phyloP scores from a whole-genome alignment of 176 grass and related monocot genomes.

The Ensete ventricosum region DNA sequence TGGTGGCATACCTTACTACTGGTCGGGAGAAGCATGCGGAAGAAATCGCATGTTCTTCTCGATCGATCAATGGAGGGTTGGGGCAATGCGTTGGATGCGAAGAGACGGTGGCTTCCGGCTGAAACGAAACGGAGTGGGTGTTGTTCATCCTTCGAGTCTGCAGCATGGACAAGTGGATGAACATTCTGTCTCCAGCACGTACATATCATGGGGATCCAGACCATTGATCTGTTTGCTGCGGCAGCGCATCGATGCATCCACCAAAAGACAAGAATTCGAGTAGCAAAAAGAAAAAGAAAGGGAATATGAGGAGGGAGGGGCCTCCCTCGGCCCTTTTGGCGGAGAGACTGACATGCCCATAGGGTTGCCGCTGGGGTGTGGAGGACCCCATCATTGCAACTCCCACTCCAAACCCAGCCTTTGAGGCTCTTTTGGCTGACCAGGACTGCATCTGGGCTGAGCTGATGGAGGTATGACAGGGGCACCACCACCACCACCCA shows the following conservation, averaged over 20 bases:
- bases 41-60: too few species aligned
- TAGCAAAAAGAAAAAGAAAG: background rate
- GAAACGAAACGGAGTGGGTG: too few species aligned
- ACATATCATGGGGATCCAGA: too few species aligned
- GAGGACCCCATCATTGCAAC: conserved; percentile 12
- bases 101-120: too few species aligned
- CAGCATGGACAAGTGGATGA: too few species aligned
- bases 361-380: background rate
- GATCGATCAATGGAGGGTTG: too few species aligned
- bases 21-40: too few species aligned
- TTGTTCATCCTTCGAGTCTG: too few species aligned
- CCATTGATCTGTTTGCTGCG: too few species aligned
- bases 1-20: too few species aligned
- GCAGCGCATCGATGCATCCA: background rate
- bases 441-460: background rate
- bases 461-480: background rate
- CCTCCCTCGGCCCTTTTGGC: background rate
- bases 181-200: too few species aligned
- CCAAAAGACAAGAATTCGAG: background rate
- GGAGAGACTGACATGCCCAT: conserved; percentile 3
- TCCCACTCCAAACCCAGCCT: background rate
- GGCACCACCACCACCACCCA: background rate
- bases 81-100: too few species aligned
- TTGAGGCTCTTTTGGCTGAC: background rate
- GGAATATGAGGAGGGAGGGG: background rate